Conservation (phyloP, 306 rosid genomes). For the Rosa persica region DNA sequence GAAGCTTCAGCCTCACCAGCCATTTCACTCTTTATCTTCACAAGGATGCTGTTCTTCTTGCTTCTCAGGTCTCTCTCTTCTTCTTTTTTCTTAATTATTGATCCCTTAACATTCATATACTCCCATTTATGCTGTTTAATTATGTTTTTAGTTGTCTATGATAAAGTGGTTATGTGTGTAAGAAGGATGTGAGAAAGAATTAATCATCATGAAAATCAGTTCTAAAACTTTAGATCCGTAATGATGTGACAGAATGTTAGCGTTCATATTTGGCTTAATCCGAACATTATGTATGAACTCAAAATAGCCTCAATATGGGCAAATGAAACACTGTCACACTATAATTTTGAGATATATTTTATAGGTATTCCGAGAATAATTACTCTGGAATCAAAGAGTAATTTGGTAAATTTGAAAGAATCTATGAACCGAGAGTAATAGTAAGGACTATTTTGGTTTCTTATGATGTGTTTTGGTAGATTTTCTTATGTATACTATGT, state of each 20-base stretch:
- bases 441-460: background rate
- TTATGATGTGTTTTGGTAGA: background rate
- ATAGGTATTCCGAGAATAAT: too few species aligned
- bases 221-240: background rate
- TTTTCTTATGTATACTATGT: background rate
- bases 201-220: background rate
- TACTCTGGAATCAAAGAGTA: background rate
- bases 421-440: background rate
- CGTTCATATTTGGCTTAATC: background rate
- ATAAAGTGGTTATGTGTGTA: background rate
- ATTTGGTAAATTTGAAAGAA: background rate
- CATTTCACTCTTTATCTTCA: conserved; percentile 41
- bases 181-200: background rate
- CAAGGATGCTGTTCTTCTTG: conserved; percentile 41
- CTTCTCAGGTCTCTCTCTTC: conserved; percentile 35
- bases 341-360: too few species aligned
- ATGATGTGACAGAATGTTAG: background rate
- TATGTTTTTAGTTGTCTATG: background rate
- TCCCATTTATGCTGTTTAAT: background rate
- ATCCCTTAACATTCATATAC: background rate
- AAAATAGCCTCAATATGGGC: background rate
- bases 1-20: conserved; percentile 38
- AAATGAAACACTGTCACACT: background rate
- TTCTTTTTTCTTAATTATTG: background rate
- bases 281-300: background rate